Conservation (phyloP, 2,329 filamentous ascomycete genomes). For the Salinomyces thailandicus region DNA sequence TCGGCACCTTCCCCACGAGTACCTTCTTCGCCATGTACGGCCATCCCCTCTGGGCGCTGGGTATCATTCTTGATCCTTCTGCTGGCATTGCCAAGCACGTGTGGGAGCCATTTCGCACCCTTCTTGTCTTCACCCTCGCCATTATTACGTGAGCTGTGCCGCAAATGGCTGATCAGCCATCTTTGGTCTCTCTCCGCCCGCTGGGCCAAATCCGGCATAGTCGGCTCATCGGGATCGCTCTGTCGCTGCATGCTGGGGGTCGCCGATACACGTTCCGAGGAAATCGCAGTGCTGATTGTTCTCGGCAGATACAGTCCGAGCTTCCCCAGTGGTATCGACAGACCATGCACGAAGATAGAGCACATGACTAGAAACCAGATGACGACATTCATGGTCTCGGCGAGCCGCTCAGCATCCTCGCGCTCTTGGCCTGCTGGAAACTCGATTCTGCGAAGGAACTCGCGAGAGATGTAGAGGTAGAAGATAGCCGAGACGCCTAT, state of each 20-base stretch:
- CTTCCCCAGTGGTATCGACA: slow-evolving; percentile 69
- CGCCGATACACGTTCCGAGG: slow-evolving; percentile 26
- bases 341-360: slow-evolving; percentile 73
- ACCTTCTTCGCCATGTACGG: neutral
- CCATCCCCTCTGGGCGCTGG: neutral
- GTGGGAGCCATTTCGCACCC: neutral
- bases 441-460: slow-evolving; percentile 55
- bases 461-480: slow-evolving; percentile 70
- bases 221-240: neutral
- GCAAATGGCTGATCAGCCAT: neutral
- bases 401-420: slow-evolving; percentile 54
- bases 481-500: slow-evolving; percentile 81
- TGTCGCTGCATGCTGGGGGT: slow-evolving; percentile 1
- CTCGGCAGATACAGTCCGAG: slow-evolving; percentile 51
- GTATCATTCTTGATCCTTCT: neutral
- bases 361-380: slow-evolving; percentile 82
- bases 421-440: slow-evolving; percentile 49
- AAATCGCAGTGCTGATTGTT: slow-evolving; percentile 48
- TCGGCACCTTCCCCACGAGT: neutral
- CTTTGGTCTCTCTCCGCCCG: neutral
- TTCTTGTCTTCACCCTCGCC: neutral
- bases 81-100: neutral
- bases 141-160: neutral
- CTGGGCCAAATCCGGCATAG: neutral
- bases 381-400: slow-evolving; percentile 58